These are phyloP conservation scores for Pseudocercospora pini-densiflorae DNA, from an alignment of 2,329 filamentous ascomycete genomes.

Conservation along the genomic window DNA sequence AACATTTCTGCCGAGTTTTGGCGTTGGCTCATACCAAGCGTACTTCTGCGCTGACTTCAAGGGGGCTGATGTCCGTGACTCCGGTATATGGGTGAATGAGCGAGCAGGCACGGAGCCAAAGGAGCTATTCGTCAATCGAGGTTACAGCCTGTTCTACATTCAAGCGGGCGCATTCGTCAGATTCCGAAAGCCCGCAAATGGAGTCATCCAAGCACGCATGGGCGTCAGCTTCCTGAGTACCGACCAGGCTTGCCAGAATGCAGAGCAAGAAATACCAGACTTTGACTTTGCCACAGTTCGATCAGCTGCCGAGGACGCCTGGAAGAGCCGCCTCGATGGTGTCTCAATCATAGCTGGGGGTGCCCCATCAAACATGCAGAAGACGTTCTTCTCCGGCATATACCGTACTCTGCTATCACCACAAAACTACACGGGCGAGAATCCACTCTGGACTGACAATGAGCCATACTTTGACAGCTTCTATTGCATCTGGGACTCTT, in stretches of 20 bases:
- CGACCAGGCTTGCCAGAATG: slow-evolving; percentile 68
- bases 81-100: slow-evolving; percentile 61
- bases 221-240: slow-evolving; percentile 71
- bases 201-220: slow-evolving; percentile 62
- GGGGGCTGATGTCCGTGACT: slow-evolving; percentile 56
- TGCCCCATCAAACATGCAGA: slow-evolving; percentile 60
- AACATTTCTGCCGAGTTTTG: slow-evolving; percentile 64
- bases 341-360: slow-evolving; percentile 40
- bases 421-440: slow-evolving; percentile 72
- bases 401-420: slow-evolving; percentile 73
- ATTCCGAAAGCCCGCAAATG: slow-evolving; percentile 19
- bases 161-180: slow-evolving; percentile 41
- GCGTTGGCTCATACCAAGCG: slow-evolving; percentile 59
- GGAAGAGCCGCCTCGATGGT: slow-evolving; percentile 44
- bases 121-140: slow-evolving; percentile 37
- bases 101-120: slow-evolving; percentile 51
- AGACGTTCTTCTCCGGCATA: slow-evolving; percentile 63
- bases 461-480: slow-evolving; percentile 75
- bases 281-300: slow-evolving; percentile 64
- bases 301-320: slow-evolving; percentile 43
- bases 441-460: slow-evolving; percentile 64
- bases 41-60: slow-evolving; percentile 65
- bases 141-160: slow-evolving; percentile 40
- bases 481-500: slow-evolving; percentile 69
- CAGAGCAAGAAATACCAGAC: slow-evolving; percentile 68